A percentile compares a stretch with the other conserved stretches of the same genome.
These are phyloP conservation scores for Cadophora gregata DNA, from an alignment of 2,329 filamentous ascomycete species.

Conservation along the genomic window DNA sequence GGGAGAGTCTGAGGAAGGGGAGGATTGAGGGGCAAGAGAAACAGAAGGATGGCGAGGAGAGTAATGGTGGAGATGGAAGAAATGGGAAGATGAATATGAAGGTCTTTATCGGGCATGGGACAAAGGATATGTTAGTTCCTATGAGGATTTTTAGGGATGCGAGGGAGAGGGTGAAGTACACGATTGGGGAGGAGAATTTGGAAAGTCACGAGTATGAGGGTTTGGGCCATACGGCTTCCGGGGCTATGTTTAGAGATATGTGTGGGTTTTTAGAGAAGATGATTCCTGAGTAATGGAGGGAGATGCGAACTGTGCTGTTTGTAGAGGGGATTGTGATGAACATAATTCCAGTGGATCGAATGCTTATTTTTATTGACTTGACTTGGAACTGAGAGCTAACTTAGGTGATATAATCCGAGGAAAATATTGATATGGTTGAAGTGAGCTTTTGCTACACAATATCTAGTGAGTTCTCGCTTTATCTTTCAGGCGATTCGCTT, in stretches of 20 bases:
- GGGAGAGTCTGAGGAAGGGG: slow-evolving; percentile 45
- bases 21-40: slow-evolving; percentile 41
- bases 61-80: slow-evolving; percentile 45
- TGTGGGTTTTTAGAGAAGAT: slow-evolving; percentile 44
- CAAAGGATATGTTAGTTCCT: slow-evolving; percentile 54
- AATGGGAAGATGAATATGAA: slow-evolving; percentile 38
- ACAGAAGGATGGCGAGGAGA: slow-evolving; percentile 47
- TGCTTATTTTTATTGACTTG: not conserved
- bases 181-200: slow-evolving; percentile 47
- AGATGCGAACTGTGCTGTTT: too few relatives aligned
- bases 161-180: slow-evolving; percentile 43
- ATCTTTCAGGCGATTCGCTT: not conserved
- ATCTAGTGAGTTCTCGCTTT: not conserved
- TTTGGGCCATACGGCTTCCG: slow-evolving; percentile 52
- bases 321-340: too few relatives aligned
- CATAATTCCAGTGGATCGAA: not conserved
- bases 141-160: slow-evolving; percentile 51
- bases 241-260: slow-evolving; percentile 52
- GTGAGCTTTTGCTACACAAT: too few relatives aligned
- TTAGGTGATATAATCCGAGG: too few relatives aligned
- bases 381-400: not conserved
- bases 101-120: slow-evolving; percentile 54
- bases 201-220: slow-evolving; percentile 54
- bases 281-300: slow-evolving; percentile 22
- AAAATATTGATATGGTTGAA: too few relatives aligned